Evolutionary conservation across 441 rosid genomes (phyloP).

Genomic region (Pelargonium australe): DNA sequence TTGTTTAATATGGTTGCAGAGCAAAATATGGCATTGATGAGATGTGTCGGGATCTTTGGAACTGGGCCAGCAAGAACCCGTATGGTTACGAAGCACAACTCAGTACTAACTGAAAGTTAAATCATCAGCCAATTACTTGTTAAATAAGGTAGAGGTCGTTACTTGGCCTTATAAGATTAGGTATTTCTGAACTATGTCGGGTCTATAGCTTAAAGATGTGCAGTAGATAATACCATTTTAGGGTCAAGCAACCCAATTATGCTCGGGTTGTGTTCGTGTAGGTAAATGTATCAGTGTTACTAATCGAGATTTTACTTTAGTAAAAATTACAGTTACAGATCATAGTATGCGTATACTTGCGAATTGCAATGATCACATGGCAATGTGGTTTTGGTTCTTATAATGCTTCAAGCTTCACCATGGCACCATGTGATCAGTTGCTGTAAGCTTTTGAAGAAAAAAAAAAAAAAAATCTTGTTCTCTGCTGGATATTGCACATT

Average conservation of each 20-base stretch:
- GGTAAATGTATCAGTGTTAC: slow-evolving; percentile 1
- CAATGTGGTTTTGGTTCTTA: too few species aligned
- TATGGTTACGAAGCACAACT: slow-evolving; percentile 60
- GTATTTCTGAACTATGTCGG: neutral
- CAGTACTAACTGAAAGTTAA: slow-evolving; percentile 13
- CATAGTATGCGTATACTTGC: too few species aligned
- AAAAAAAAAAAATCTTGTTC: too few species aligned
- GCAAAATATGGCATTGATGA: slow-evolving; percentile 71
- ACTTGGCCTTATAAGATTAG: neutral
- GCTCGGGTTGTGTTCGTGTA: neutral
- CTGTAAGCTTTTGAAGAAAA: too few species aligned
- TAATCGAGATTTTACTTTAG: too few species aligned
- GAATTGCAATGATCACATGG: too few species aligned
- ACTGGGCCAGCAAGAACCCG: slow-evolving; percentile 96
- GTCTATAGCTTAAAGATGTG: neutral
- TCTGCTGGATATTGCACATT: too few species aligned
- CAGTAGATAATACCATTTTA: neutral
- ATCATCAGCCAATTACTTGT: neutral
- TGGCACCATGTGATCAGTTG: too few species aligned
- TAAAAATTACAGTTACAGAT: too few species aligned
- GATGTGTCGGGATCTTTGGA: slow-evolving; percentile 91
- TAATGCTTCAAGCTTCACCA: too few species aligned
- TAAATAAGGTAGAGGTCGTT: neutral
- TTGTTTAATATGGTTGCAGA: slow-evolving; percentile 32
- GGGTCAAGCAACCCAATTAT: neutral